Conservation (phyloP, 495 filamentous ascomycete genomes). For the Jackrogersella minutella region DNA sequence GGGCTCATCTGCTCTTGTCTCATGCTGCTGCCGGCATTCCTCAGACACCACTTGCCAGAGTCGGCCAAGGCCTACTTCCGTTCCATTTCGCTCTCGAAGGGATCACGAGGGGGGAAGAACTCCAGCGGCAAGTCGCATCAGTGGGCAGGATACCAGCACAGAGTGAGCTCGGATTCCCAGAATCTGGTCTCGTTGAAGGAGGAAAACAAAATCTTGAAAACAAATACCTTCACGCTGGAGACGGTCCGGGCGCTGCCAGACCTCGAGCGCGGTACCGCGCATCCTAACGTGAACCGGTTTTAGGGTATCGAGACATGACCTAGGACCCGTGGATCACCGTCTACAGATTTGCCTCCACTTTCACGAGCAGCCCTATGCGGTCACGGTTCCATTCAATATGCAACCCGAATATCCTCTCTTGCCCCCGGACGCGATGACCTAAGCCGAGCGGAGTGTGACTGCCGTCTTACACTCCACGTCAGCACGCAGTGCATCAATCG, state of each 20-base stretch:
- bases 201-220: conserved; percentile 6
- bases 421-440: background rate
- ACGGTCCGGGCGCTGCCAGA: background rate
- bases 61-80: background rate
- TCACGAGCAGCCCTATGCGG: background rate
- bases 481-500: background rate
- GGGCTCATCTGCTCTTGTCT: conserved; percentile 2
- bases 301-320: background rate
- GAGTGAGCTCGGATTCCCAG: conserved; percentile 4
- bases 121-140: background rate
- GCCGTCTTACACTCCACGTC: background rate
- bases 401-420: background rate
- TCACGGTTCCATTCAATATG: background rate
- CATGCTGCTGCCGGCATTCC: conserved; percentile 1
- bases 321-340: background rate
- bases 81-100: background rate
- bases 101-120: background rate
- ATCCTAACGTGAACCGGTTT: background rate
- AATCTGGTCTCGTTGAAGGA: background rate
- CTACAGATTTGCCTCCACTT: background rate
- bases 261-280: background rate
- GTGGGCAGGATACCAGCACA: conserved; percentile 7
- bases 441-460: background rate
- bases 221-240: conserved; percentile 5
- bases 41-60: conserved; percentile 3